Evolutionary conservation across 495 filamentous ascomycete genomes (phyloP), one percentile per base, ranked within the genome.

Genomic region (Aspergillus cavernicola): DNA sequence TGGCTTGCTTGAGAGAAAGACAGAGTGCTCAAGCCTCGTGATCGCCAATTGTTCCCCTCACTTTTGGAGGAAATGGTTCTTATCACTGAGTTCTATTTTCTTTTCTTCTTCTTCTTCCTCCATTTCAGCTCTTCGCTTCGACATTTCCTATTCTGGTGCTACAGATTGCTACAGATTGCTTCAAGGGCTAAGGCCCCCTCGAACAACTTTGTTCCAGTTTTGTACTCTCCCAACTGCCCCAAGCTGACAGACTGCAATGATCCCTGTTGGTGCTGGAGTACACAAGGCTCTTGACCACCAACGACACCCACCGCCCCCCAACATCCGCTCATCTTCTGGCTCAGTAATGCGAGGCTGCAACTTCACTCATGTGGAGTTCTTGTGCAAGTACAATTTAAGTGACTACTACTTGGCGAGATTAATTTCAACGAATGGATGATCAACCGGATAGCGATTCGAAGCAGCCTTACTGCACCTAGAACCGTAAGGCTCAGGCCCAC

Each of bases 1-100:
- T 38, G 40, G 16, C 41, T 44, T 59, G 60, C 60, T 52, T 55
- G 40, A 49, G 33, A 52, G 37, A 29, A 41, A n/a, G 31, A 33
- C 4, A 33, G 3, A 11, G 40, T 41, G 44, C 44, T 59, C 40
- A 1, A 38, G 36, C 49, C 55, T 53, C 45, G 57, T 58, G 54
- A 57, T 50, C 41, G 48, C 46, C 42, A 46, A 45, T 46, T 12
- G 16, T 52, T 55, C 45, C 40, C 26, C 36, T 33, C 16, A 7
- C 6, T 15, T 33, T 20, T 40, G 9, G 10, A 12, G n/a, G 11
- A 36, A 36, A 47, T 47, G 13, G 8, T 26, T 15, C 40, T 13
- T n/a, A n/a, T n/a, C n/a, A n/a, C n/a, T 19, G 5, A 28, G 24
- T 10, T 18, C 6, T 26, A 26, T 6, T 38, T 49, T 49, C 26